Evolutionary conservation across 768 basidiomycete species (phyloP).

Genomic region (Rhodocollybia butyracea): DNA sequence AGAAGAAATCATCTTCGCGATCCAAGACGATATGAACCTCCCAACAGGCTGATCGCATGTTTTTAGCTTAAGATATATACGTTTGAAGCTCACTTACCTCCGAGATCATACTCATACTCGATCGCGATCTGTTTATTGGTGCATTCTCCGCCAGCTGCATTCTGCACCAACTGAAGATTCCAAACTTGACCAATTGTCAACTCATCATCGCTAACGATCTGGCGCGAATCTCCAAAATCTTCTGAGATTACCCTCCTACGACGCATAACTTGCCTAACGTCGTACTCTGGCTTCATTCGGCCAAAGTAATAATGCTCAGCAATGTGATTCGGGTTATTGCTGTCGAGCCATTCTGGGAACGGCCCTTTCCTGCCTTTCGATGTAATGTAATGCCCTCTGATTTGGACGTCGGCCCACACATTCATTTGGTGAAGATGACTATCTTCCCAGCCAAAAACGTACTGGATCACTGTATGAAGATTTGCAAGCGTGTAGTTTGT

Average conservation of each 20-base stretch:
- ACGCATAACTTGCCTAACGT: not conserved
- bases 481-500: conserved; percentile 14
- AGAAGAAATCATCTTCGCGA: not conserved
- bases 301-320: not conserved
- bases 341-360: not conserved
- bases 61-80: not conserved
- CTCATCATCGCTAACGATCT: not conserved
- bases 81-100: not conserved
- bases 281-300: not conserved
- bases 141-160: not conserved
- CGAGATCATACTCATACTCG: not conserved
- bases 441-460: conserved; percentile 15
- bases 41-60: not conserved
- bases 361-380: not conserved
- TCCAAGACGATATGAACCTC: not conserved
- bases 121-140: not conserved
- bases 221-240: not conserved
- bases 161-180: not conserved
- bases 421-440: not conserved
- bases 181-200: not conserved
- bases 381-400: not conserved
- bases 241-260: not conserved
- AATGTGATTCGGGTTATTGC: not conserved
- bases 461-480: conserved; percentile 13
- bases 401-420: not conserved